Evolutionary conservation across 164 flowering plant genomes (phyloP).

Genomic region (Akebia trifoliata): DNA sequence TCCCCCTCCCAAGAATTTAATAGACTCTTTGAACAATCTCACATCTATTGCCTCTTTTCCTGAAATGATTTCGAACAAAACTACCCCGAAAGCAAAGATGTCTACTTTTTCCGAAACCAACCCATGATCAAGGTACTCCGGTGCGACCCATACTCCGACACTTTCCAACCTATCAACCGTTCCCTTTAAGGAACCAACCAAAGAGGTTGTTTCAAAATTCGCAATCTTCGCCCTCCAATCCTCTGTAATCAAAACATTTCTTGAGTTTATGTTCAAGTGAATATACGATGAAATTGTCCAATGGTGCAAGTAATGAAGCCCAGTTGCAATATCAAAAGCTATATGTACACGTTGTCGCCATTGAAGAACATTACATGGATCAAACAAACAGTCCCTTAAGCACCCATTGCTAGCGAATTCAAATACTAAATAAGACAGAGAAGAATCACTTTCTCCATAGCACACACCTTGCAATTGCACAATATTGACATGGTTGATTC

Average conservation of each 20-base stretch:
- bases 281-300: constrained; percentile 13
- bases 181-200: constrained; percentile 3
- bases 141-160: no score
- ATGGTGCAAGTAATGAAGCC: not conserved
- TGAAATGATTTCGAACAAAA: no score
- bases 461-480: constrained; percentile 17
- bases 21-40: constrained; percentile 13
- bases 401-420: constrained; percentile 19
- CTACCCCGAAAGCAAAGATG: no score
- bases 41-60: no score
- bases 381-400: constrained; percentile 18
- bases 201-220: constrained; percentile 9
- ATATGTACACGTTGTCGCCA: not conserved
- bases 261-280: constrained; percentile 17
- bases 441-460: constrained; percentile 12
- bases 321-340: not conserved
- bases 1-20: constrained; percentile 19
- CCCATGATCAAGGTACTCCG: no score
- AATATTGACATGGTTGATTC: constrained; percentile 11
- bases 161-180: no score
- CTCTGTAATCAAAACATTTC: constrained; percentile 19
- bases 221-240: constrained; percentile 24
- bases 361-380: not conserved
- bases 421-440: constrained; percentile 19
- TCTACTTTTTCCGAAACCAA: no score